These are phyloP conservation scores for Laguncularia racemosa DNA, from an alignment of 345 rosid species.

Conservation along the genomic window DNA sequence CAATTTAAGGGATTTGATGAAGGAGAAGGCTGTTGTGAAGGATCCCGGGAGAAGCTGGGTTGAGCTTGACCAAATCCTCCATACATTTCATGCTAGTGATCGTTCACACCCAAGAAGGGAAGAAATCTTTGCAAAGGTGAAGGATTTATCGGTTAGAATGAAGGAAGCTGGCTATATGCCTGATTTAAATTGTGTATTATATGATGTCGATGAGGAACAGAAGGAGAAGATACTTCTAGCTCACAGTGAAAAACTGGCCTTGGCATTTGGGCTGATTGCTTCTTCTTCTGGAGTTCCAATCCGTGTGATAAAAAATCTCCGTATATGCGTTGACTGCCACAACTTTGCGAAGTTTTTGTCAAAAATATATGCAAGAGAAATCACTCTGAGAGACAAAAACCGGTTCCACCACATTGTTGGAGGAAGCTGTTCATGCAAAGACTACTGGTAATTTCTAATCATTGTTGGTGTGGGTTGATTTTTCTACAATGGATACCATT, in stretches of 20 bases:
- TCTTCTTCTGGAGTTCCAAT: conserved; percentile 37
- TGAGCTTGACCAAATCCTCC: conserved; percentile 59
- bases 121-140: conserved; percentile 48
- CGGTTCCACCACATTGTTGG: conserved; percentile 57
- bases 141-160: conserved; percentile 40
- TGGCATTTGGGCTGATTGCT: conserved; percentile 67
- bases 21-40: conserved; percentile 58
- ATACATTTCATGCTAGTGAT: conserved; percentile 75
- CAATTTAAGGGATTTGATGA: conserved; percentile 54
- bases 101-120: conserved; percentile 70
- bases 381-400: conserved; percentile 68
- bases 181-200: conserved; percentile 65
- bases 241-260: conserved; percentile 86
- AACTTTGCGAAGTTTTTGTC: conserved; percentile 77
- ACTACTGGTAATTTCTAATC: conserved; percentile 54
- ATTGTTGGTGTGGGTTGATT: no score
- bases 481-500: no score
- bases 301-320: conserved; percentile 71
- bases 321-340: conserved; percentile 88
- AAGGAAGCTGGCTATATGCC: conserved; percentile 83
- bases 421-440: conserved; percentile 75
- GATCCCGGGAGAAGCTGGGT: conserved; percentile 93
- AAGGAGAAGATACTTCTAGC: conserved; percentile 76
- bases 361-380: conserved; percentile 41
- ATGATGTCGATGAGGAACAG: conserved; percentile 88